Percentiles rank a stretch among this genome's conserved stretches.
phyloP scores from a whole-genome alignment of 345 rosid species.

The Balakata baccata region DNA sequence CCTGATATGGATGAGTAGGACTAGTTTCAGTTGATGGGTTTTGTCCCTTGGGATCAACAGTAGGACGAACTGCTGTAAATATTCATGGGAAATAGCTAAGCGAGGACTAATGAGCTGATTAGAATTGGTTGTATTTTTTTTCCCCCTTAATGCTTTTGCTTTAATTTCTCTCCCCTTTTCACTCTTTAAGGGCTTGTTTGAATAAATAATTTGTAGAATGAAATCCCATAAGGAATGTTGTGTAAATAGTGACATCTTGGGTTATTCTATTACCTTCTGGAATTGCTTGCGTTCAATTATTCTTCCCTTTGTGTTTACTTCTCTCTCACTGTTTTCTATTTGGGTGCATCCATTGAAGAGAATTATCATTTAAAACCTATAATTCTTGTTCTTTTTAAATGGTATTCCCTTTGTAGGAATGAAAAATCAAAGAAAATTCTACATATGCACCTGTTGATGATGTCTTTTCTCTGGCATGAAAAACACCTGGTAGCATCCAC shows the following conservation, averaged over 20 bases:
- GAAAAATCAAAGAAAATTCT: no score
- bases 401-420: no score
- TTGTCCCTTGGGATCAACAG: slow-evolving; percentile 17
- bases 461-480: background rate
- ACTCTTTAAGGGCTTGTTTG: slow-evolving; percentile 36
- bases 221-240: background rate
- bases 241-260: slow-evolving; percentile 20
- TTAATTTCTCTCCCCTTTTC: slow-evolving; percentile 5
- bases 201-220: slow-evolving; percentile 58
- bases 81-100: slow-evolving; percentile 34
- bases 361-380: no score
- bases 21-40: slow-evolving; percentile 29
- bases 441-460: no score
- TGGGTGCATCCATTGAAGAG: no score
- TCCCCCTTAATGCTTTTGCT: background rate
- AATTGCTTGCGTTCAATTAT: background rate
- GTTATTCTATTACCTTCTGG: background rate
- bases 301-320: no score
- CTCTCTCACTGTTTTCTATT: no score
- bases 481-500: slow-evolving; percentile 16
- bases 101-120: slow-evolving; percentile 22
- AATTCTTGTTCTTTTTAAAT: no score
- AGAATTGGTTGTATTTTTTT: slow-evolving; percentile 31
- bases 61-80: slow-evolving; percentile 42
- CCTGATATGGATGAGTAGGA: slow-evolving; percentile 25